phyloP scores from a whole-genome alignment of 2,329 filamentous ascomycete species.

The Zalaria obscura region DNA sequence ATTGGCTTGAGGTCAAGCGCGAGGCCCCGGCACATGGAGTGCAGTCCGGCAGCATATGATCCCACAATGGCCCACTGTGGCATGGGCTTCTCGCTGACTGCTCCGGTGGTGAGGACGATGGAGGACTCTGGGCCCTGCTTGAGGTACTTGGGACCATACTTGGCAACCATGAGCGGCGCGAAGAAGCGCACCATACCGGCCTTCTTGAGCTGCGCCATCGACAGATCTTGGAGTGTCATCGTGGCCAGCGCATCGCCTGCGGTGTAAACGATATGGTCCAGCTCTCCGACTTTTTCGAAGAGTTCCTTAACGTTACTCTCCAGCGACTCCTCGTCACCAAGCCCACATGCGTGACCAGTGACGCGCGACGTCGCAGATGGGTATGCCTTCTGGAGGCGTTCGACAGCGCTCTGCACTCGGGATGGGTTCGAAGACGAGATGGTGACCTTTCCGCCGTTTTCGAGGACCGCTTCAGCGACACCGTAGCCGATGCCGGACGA shows the following conservation, averaged over 20 bases:
- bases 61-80: slow-evolving; percentile 37
- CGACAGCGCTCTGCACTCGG: slow-evolving; percentile 34
- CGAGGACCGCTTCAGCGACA: slow-evolving; percentile 44
- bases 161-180: slow-evolving; percentile 37
- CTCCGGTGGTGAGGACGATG: slow-evolving; percentile 43
- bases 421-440: slow-evolving; percentile 44
- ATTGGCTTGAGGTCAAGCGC: slow-evolving; percentile 50
- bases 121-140: slow-evolving; percentile 27
- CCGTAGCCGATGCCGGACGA: slow-evolving; percentile 45
- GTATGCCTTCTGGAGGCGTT: slow-evolving; percentile 28
- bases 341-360: slow-evolving; percentile 32
- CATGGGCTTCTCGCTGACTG: slow-evolving; percentile 35
- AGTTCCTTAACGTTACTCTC: slow-evolving; percentile 33
- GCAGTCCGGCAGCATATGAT: slow-evolving; percentile 34
- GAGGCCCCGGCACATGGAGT: slow-evolving; percentile 40
- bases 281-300: slow-evolving; percentile 23
- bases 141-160: slow-evolving; percentile 33
- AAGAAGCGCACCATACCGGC: slow-evolving; percentile 37
- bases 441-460: slow-evolving; percentile 40
- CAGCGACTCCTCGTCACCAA: slow-evolving; percentile 31
- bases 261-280: slow-evolving; percentile 46
- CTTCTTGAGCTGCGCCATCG: slow-evolving; percentile 24
- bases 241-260: slow-evolving; percentile 35
- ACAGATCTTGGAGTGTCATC: slow-evolving; percentile 26
- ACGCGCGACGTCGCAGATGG: slow-evolving; percentile 25